These are phyloP conservation scores for Euphorbia tirucalli DNA, from an alignment of 345 rosid species.

Conservation along the genomic window DNA sequence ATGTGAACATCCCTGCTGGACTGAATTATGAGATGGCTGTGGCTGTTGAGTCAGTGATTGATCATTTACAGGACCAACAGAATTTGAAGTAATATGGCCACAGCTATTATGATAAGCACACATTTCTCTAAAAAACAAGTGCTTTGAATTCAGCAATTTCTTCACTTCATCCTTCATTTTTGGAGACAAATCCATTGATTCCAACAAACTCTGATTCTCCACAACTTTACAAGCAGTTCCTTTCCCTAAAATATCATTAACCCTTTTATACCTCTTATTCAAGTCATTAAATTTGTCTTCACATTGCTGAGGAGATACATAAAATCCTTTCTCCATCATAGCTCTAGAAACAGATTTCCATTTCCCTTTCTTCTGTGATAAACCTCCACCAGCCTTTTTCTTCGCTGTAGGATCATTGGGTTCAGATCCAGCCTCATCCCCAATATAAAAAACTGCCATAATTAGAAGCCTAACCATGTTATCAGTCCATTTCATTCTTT, in stretches of 20 bases:
- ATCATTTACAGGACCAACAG: too few relatives aligned
- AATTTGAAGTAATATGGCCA: too few relatives aligned
- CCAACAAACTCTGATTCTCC: slow-evolving; percentile 83
- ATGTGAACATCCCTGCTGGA: too few relatives aligned
- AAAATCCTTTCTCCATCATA: slow-evolving; percentile 94
- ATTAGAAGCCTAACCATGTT: slow-evolving; percentile 77
- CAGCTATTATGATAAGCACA: slow-evolving; percentile 95
- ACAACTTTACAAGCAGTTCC: slow-evolving; percentile 92
- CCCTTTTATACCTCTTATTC: slow-evolving; percentile 97
- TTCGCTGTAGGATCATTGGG: slow-evolving; percentile 47
- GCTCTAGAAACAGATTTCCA: slow-evolving; percentile 97
- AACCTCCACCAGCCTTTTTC: slow-evolving; percentile 49
- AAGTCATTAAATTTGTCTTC: slow-evolving; percentile 95
- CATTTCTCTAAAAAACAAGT: slow-evolving; percentile 92
- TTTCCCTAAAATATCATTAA: slow-evolving; percentile 85
- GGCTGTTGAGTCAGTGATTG: slow-evolving; percentile 36
- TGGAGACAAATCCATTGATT: slow-evolving; percentile 64
- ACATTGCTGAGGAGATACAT: slow-evolving; percentile 97
- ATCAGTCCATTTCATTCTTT: slow-evolving; percentile 98
- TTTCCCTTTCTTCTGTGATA: slow-evolving; percentile 93
- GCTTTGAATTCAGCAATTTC: slow-evolving; percentile 85
- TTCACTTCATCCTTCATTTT: slow-evolving; percentile 83
- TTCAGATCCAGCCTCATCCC: slow-evolving; percentile 76
- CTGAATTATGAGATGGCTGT: too few relatives aligned
- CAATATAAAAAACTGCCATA: slow-evolving; percentile 88